Percentiles rank a stretch among this genome's conserved stretches.
phyloP scores from a whole-genome alignment of 2,329 filamentous ascomycete species.

The Aspergillus glaucus region DNA sequence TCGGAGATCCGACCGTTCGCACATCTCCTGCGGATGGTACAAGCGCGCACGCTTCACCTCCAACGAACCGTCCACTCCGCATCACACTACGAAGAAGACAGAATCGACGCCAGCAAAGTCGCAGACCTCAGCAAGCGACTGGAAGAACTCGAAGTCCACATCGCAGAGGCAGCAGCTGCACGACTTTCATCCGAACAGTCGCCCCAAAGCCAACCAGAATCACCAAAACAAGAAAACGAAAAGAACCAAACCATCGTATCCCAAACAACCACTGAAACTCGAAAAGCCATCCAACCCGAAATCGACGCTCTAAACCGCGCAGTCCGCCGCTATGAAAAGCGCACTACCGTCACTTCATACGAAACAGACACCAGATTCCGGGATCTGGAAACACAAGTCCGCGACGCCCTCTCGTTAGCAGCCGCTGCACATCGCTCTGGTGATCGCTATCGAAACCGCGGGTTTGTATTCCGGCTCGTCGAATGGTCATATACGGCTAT shows the following conservation, averaged over 20 bases:
- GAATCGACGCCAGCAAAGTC: slow-evolving; percentile 30
- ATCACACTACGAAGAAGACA: slow-evolving; percentile 26
- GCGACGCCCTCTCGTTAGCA: slow-evolving; percentile 74
- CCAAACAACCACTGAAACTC: slow-evolving; percentile 49
- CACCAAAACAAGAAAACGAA: slow-evolving; percentile 24
- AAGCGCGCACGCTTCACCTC: slow-evolving; percentile 71
- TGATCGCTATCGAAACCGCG: slow-evolving; percentile 16
- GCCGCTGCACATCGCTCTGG: slow-evolving; percentile 54
- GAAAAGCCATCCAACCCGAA: slow-evolving; percentile 66
- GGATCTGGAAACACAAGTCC: slow-evolving; percentile 63
- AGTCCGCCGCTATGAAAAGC: slow-evolving; percentile 86
- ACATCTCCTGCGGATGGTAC: slow-evolving; percentile 74
- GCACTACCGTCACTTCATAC: slow-evolving; percentile 65
- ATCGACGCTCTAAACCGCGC: slow-evolving; percentile 84
- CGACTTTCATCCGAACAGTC: slow-evolving; percentile 12
- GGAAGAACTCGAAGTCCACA: slow-evolving; percentile 60
- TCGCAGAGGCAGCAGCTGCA: slow-evolving; percentile 33
- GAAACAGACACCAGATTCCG: slow-evolving; percentile 71
- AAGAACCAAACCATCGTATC: slow-evolving; percentile 37
- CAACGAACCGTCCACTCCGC: slow-evolving; percentile 58
- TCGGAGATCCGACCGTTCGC: slow-evolving; percentile 78
- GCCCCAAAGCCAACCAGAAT: slow-evolving; percentile 12
- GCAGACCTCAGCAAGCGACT: slow-evolving; percentile 59
- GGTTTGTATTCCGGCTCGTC: slow-evolving; percentile 23
- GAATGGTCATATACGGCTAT: slow-evolving; percentile 31